These are phyloP conservation scores for Penicillium angulare DNA, from an alignment of 495 filamentous ascomycete genomes.

Conservation along the genomic window DNA sequence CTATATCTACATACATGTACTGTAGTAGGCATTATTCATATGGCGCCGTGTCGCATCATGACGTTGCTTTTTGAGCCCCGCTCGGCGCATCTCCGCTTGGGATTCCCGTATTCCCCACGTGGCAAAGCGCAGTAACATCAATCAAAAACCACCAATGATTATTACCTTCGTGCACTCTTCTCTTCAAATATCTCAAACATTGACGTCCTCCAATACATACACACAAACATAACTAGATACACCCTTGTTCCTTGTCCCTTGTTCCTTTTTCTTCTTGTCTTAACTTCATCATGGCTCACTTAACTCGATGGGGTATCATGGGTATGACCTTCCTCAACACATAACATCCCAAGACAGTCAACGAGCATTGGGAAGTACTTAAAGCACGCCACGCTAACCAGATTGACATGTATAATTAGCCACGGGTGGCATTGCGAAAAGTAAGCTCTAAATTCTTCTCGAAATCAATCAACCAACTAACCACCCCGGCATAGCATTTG, in stretches of 20 bases:
- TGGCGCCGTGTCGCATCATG: conserved; percentile 5
- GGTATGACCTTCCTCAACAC: conserved; percentile 36
- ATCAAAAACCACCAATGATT: too few species aligned
- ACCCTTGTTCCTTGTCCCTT: background rate
- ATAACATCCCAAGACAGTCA: too few species aligned
- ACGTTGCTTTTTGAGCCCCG: conserved; percentile 27
- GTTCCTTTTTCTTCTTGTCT: background rate
- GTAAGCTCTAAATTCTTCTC: conserved; percentile 36
- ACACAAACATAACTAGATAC: too few species aligned
- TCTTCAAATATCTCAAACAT: too few species aligned
- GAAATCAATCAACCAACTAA: background rate
- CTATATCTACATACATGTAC: too few species aligned
- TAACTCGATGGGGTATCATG: conserved; percentile 76
- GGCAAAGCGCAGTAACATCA: too few species aligned
- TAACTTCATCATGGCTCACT: conserved; percentile 45
- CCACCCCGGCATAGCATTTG: conserved; percentile 55
- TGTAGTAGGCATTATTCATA: background rate
- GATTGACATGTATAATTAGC: conserved; percentile 41
- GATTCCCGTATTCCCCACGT: conserved; percentile 1
- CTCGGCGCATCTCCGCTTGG: conserved; percentile 31
- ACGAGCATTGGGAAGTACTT: too few species aligned
- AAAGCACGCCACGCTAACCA: background rate
- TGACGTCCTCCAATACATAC: background rate
- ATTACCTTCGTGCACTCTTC: too few species aligned
- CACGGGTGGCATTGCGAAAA: conserved; percentile 75